phyloP scores from a whole-genome alignment of 805 yeast genomes.

The Candida nemodendra region DNA sequence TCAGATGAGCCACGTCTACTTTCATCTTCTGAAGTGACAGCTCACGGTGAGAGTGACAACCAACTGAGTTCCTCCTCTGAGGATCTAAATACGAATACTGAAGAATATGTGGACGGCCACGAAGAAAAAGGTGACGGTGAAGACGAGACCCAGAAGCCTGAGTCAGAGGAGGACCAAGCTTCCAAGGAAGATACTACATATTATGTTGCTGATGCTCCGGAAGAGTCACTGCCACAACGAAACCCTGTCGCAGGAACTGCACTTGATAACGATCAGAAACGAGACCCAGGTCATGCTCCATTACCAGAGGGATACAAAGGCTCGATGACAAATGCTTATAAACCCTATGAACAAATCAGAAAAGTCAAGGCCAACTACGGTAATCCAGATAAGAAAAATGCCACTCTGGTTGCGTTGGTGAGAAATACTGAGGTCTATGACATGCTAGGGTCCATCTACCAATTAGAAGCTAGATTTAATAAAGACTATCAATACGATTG shows the following conservation, averaged over 20 bases:
- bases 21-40: too few relatives aligned
- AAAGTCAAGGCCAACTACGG: constrained; percentile 14
- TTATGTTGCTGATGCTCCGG: constrained; percentile 5
- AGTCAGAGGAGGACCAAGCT: neutral
- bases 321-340: constrained; percentile 21
- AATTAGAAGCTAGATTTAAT: constrained; percentile 42
- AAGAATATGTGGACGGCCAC: too few relatives aligned
- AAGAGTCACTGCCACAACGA: too few relatives aligned
- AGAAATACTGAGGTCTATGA: constrained; percentile 41
- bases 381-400: constrained; percentile 42
- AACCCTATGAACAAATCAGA: constrained; percentile 26
- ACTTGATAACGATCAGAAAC: constrained; percentile 20
- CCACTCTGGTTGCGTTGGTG: constrained; percentile 55
- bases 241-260: constrained; percentile 15
- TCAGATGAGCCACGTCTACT: too few relatives aligned
- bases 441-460: constrained; percentile 41
- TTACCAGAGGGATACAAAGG: constrained; percentile 21
- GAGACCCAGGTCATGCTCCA: constrained; percentile 24
- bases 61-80: too few relatives aligned
- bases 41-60: too few relatives aligned
- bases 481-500: constrained; percentile 40
- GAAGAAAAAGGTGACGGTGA: too few relatives aligned
- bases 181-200: neutral
- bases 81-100: too few relatives aligned
- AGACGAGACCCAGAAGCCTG: neutral